Evolutionary conservation across 805 yeast species (phyloP).

Genomic region (Wickerhamiella allomyrinae): DNA sequence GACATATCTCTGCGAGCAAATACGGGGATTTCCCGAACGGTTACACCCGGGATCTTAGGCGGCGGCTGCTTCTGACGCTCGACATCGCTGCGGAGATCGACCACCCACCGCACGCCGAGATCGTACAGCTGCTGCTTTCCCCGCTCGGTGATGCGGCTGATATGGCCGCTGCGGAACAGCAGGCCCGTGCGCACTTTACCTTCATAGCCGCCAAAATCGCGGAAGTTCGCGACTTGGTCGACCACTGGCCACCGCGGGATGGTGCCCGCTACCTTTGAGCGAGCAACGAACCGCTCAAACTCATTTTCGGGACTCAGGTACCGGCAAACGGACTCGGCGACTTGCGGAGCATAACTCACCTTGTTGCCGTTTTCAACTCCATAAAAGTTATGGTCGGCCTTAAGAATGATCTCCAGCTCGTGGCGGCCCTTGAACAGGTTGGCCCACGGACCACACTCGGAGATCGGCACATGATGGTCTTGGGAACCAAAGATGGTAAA

Average conservation of each 20-base stretch:
- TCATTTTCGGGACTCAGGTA: constrained; percentile 36
- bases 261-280: constrained; percentile 27
- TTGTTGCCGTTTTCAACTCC: constrained; percentile 28
- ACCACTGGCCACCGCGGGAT: constrained; percentile 44
- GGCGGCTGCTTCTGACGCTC: constrained; percentile 35
- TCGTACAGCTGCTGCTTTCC: constrained; percentile 33
- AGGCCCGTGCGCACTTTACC: constrained; percentile 35
- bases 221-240: constrained; percentile 56
- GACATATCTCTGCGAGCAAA: constrained; percentile 40
- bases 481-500: constrained; percentile 56
- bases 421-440: constrained; percentile 46
- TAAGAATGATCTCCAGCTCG: constrained; percentile 39
- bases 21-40: constrained; percentile 43
- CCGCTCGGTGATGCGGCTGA: constrained; percentile 34
- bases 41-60: constrained; percentile 33
- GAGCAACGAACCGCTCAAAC: constrained; percentile 35
- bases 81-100: constrained; percentile 51
- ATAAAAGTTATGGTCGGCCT: constrained; percentile 73
- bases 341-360: constrained; percentile 46
- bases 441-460: constrained; percentile 47
- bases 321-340: constrained; percentile 34
- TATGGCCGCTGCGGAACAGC: constrained; percentile 50
- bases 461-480: constrained; percentile 52
- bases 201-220: constrained; percentile 70
- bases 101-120: constrained; percentile 39